phyloP scores from a whole-genome alignment of 1,284 basidiomycete genomes.

The Fomitiporia mediterranea region DNA sequence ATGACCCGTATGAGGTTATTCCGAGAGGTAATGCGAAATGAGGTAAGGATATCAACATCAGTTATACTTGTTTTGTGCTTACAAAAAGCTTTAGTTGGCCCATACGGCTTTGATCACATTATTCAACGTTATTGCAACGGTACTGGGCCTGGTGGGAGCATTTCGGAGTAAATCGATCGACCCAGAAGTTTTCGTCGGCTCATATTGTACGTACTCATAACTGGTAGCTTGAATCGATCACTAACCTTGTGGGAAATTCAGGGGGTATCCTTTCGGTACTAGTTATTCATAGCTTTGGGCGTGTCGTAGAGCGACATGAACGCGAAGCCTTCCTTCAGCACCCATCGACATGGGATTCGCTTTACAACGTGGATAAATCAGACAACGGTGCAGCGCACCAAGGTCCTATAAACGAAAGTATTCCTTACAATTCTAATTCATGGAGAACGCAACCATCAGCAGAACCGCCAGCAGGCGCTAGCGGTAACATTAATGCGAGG shows the following conservation, averaged over 20 bases:
- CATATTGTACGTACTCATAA: constrained; percentile 46
- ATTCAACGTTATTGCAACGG: constrained; percentile 44
- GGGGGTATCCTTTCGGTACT: constrained; percentile 56
- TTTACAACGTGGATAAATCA: constrained; percentile 20
- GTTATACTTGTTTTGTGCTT: constrained; percentile 8
- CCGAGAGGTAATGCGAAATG: constrained; percentile 53
- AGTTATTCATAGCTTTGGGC: constrained; percentile 56
- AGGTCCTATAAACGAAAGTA: constrained; percentile 5
- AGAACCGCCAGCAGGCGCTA: neutral
- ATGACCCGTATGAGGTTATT: constrained; percentile 53
- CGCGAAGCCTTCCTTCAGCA: constrained; percentile 51
- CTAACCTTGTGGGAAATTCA: constrained; percentile 26
- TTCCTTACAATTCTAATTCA: constrained; percentile 16
- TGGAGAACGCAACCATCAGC: constrained; percentile 1
- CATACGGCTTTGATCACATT: constrained; percentile 54
- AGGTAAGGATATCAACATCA: constrained; percentile 37
- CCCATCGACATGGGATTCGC: constrained; percentile 39
- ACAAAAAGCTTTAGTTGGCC: constrained; percentile 39
- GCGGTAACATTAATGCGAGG: neutral
- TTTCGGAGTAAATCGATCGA: constrained; percentile 38
- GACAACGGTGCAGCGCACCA: constrained; percentile 11
- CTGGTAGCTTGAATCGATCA: neutral
- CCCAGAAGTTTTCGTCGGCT: constrained; percentile 47
- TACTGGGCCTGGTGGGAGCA: constrained; percentile 48
- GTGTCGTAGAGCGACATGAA: constrained; percentile 61